A percentile compares a stretch with the other conserved stretches of the same genome.
Conservation (phyloP, 192 early-diverging fungal genomes). For the Backusella australiensis region DNA sequence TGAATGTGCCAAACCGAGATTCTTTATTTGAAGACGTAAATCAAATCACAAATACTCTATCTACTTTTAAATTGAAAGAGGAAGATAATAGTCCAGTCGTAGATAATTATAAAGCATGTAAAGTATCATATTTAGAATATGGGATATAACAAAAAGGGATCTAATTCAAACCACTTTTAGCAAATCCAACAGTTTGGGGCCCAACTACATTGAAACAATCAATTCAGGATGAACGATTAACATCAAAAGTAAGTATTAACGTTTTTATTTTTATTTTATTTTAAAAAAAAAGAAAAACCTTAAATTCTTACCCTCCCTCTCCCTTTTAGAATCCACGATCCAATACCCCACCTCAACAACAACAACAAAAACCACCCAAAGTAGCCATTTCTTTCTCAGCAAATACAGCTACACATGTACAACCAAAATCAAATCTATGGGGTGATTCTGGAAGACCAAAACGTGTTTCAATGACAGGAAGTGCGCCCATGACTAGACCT, state of each 20-base stretch:
- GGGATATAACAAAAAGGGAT: not conserved
- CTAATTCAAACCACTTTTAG: not conserved
- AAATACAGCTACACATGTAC: not conserved
- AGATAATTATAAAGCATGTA: not conserved
- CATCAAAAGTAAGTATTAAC: not conserved
- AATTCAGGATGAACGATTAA: not conserved
- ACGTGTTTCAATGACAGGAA: constrained; percentile 1
- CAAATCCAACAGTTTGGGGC: not conserved
- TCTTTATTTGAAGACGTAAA: not conserved
- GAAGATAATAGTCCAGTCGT: constrained; percentile 19
- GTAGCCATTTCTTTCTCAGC: not conserved
- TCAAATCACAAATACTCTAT: not conserved
- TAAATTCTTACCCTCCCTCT: not conserved
- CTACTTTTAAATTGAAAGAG: constrained; percentile 30
- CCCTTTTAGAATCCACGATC: not conserved
- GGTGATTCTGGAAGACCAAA: constrained; percentile 4
- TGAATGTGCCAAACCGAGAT: not conserved
- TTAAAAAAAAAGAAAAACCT: not conserved
- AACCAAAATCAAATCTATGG: not conserved
- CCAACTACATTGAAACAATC: not conserved
- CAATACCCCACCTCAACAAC: not conserved
- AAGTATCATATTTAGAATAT: not conserved
- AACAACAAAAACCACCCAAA: not conserved
- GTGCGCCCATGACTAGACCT: not conserved
- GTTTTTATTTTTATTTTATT: not conserved